A percentile compares a stretch with the other conserved stretches of the same genome.
Evolutionary conservation across 805 yeast species (phyloP).

Genomic region (Candida peoriensis): DNA sequence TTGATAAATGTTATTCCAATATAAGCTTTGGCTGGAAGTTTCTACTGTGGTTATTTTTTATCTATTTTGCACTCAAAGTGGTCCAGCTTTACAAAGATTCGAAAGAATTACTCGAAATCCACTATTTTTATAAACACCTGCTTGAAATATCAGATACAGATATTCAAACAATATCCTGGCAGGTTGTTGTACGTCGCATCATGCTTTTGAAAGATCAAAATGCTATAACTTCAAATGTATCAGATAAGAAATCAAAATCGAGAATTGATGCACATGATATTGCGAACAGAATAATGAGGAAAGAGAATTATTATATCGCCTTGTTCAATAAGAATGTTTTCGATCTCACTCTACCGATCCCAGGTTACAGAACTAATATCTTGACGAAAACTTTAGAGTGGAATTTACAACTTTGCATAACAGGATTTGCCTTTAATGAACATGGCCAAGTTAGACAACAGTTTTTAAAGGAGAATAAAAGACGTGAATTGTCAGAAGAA

Average conservation of each 20-base stretch:
- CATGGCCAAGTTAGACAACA: constrained; percentile 75
- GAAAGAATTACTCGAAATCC: constrained; percentile 65
- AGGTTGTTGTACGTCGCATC: constrained; percentile 69
- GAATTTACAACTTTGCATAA: constrained; percentile 84
- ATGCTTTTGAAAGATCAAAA: constrained; percentile 76
- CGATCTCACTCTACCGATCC: constrained; percentile 57
- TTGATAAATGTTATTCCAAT: constrained; percentile 35
- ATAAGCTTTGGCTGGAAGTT: constrained; percentile 50
- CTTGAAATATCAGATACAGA: constrained; percentile 74
- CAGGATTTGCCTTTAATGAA: constrained; percentile 79
- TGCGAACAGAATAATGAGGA: constrained; percentile 93
- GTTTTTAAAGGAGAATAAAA: constrained; percentile 65
- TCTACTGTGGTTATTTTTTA: constrained; percentile 56
- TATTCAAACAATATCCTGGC: constrained; percentile 92
- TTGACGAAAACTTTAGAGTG: constrained; percentile 89
- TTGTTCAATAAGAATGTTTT: constrained; percentile 73
- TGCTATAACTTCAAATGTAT: constrained; percentile 45
- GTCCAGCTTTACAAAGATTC: constrained; percentile 57
- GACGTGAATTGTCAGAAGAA: constrained; percentile 63
- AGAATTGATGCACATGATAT: constrained; percentile 88
- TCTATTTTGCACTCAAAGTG: constrained; percentile 47
- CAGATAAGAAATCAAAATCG: constrained; percentile 63
- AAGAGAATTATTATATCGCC: constrained; percentile 90
- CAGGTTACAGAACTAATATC: constrained; percentile 35
- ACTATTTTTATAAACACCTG: constrained; percentile 68